These are phyloP conservation scores for Periconia sp. DNA, from an alignment of 2,329 filamentous ascomycete genomes.

Conservation along the genomic window DNA sequence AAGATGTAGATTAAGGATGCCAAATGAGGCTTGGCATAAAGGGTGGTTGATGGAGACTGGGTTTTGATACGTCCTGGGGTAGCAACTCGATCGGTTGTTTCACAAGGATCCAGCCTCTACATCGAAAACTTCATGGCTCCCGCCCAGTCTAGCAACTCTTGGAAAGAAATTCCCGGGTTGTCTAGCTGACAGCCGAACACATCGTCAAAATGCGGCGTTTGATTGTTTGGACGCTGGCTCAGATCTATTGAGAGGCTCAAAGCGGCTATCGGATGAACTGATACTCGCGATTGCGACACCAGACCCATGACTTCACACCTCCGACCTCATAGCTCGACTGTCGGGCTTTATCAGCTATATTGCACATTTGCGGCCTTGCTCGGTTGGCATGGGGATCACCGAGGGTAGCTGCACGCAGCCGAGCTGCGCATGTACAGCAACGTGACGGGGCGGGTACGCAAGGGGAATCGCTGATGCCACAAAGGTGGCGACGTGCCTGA, in stretches of 20 bases:
- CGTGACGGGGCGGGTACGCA: no score
- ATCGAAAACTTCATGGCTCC: conserved; percentile 2
- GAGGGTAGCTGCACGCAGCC: neutral
- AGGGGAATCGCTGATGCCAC: no score
- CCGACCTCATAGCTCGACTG: no score
- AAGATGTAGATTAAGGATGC: conserved; percentile 29
- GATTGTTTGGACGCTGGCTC: no score
- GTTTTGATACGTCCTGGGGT: conserved; percentile 15
- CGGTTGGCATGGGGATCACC: neutral
- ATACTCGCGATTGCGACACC: no score
- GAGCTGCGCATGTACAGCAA: no score
- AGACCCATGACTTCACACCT: no score
- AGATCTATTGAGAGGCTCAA: no score
- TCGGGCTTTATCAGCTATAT: neutral
- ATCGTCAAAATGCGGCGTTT: no score
- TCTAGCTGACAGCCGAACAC: conserved; percentile 3
- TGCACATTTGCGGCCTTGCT: neutral
- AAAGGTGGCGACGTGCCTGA: no score
- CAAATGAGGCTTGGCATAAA: conserved; percentile 23
- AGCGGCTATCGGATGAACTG: no score
- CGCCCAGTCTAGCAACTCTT: conserved; percentile 1
- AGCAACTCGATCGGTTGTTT: conserved; percentile 13
- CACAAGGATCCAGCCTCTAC: conserved; percentile 12
- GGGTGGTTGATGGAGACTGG: conserved; percentile 8
- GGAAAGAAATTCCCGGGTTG: conserved; percentile 1